These are phyloP conservation scores for Pseudisothecium myosuroides DNA, from an alignment of 225 moss, liverwort and hornwort species.

Conservation along the genomic window DNA sequence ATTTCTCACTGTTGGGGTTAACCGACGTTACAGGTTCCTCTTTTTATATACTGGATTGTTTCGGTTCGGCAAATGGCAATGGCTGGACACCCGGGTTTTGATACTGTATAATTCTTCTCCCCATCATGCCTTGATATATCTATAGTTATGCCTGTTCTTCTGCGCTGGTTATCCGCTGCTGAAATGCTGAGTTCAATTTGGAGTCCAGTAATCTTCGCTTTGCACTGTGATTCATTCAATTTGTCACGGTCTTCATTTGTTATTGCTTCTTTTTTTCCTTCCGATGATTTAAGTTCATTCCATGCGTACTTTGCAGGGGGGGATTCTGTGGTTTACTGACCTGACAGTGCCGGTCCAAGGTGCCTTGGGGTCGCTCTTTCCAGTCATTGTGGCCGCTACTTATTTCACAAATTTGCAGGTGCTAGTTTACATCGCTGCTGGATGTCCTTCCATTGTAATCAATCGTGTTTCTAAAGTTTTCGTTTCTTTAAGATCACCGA, in stretches of 20 bases:
- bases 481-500: background rate
- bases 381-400: slow-evolving; percentile 68
- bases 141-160: background rate
- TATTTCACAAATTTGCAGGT: slow-evolving; percentile 90
- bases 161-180: background rate
- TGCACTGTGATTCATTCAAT: background rate
- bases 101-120: slow-evolving; percentile 30
- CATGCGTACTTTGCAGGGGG: slow-evolving; percentile 48
- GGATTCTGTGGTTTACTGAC: slow-evolving; percentile 83
- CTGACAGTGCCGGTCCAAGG: slow-evolving; percentile 88
- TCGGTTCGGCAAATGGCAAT: slow-evolving; percentile 94
- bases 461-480: background rate
- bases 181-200: background rate
- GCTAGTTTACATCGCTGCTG: background rate
- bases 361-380: slow-evolving; percentile 82
- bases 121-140: background rate
- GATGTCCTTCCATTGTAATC: background rate
- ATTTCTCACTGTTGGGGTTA: background rate
- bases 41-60: slow-evolving; percentile 90
- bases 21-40: slow-evolving; percentile 55
- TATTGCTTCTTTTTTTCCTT: background rate
- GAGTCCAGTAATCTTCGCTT: background rate
- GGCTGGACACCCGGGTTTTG: slow-evolving; percentile 81
- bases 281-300: background rate
- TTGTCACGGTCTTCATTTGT: background rate